phyloP scores from a whole-genome alignment of 148 eudicot genomes.

The Mesembryanthemum crystallinum region DNA sequence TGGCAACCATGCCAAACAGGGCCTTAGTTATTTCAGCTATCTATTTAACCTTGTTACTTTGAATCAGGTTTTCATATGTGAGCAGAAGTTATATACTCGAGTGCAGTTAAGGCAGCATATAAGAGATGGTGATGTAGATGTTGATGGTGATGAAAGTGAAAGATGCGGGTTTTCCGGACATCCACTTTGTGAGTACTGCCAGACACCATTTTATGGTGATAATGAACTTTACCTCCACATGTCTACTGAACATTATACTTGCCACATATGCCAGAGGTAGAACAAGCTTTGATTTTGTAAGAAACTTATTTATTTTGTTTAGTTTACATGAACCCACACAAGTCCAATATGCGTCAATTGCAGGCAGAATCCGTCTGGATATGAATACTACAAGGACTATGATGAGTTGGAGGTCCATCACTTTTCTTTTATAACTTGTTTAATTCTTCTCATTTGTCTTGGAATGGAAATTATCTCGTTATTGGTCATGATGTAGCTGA shows the following conservation, averaged over 20 bases:
- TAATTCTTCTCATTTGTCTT: conserved; percentile 3
- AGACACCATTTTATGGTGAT: conserved; percentile 79
- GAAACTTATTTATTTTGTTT: conserved; percentile 17
- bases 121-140: conserved; percentile 67
- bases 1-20: no score
- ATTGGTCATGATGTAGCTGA: conserved; percentile 10
- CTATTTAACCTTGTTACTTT: conserved; percentile 14
- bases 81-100: conserved; percentile 83
- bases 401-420: conserved; percentile 79
- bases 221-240: conserved; percentile 82
- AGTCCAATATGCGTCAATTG: conserved; percentile 26
- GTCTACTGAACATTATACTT: conserved; percentile 84
- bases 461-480: neutral
- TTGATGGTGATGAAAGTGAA: conserved; percentile 86
- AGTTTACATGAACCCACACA: conserved; percentile 18
- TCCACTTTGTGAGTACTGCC: conserved; percentile 85
- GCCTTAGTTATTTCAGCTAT: neutral
- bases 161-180: conserved; percentile 95
- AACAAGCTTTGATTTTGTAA: conserved; percentile 17
- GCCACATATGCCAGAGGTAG: conserved; percentile 91
- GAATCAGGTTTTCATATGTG: conserved; percentile 76
- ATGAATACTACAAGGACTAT: conserved; percentile 74
- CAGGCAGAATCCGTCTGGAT: conserved; percentile 75
- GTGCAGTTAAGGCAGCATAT: conserved; percentile 72
- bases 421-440: conserved; percentile 14